Percentiles rank a stretch among this genome's conserved stretches.
phyloP scores from a whole-genome alignment of 2,329 filamentous ascomycete species.

The Cordyceps farinosa region DNA sequence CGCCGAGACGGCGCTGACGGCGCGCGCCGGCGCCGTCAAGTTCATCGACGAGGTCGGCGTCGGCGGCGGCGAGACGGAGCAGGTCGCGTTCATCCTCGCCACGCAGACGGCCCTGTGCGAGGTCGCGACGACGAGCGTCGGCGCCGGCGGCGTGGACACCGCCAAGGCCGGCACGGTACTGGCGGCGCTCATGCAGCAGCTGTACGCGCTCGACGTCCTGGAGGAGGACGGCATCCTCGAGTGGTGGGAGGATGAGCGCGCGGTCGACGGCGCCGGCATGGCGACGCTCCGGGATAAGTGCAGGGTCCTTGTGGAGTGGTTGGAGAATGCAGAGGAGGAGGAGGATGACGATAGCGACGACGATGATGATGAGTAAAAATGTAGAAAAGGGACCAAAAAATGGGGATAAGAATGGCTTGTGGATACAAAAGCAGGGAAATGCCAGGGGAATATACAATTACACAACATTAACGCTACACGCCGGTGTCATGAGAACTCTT shows the following conservation, averaged over 20 bases:
- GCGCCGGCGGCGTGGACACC: constrained; percentile 51
- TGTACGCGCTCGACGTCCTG: constrained; percentile 79
- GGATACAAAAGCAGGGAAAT: background rate
- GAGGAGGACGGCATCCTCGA: constrained; percentile 84
- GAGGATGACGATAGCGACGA: constrained; percentile 51
- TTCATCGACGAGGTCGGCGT: constrained; percentile 60
- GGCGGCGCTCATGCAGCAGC: constrained; percentile 73
- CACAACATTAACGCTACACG: background rate
- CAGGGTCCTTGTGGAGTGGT: constrained; percentile 75
- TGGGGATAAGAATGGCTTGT: constrained; percentile 5
- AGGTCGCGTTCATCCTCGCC: constrained; percentile 79
- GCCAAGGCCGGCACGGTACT: constrained; percentile 59
- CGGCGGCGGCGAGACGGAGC: constrained; percentile 67
- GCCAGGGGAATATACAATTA: background rate
- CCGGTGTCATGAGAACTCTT: background rate
- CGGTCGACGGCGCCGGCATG: constrained; percentile 66
- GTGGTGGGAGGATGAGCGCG: constrained; percentile 80
- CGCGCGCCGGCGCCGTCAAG: constrained; percentile 48
- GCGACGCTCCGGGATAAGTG: constrained; percentile 68
- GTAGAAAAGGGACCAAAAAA: constrained; percentile 11
- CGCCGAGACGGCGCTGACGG: constrained; percentile 57
- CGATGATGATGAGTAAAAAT: constrained; percentile 18
- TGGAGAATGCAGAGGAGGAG: constrained; percentile 73
- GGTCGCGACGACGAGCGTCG: constrained; percentile 26
- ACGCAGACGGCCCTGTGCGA: constrained; percentile 76